Evolutionary conservation across 805 yeast species (phyloP).

Genomic region (Novakomyces olei): DNA sequence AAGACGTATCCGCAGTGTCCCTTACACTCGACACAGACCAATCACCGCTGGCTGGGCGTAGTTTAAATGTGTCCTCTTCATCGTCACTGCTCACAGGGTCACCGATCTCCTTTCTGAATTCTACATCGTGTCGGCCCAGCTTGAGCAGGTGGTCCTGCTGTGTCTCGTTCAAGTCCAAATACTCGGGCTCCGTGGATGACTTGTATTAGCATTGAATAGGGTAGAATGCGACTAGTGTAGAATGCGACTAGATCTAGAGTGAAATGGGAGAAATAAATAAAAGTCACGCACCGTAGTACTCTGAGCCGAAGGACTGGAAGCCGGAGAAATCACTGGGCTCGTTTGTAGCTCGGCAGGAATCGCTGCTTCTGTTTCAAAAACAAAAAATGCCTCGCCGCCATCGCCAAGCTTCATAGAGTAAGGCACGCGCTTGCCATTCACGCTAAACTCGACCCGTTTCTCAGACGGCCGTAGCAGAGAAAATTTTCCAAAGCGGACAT

Average conservation of each 20-base stretch:
- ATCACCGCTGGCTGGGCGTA: neutral
- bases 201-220: no score
- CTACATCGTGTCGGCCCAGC: no score
- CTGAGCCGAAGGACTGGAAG: no score
- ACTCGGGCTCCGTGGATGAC: conserved; percentile 6
- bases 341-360: conserved; percentile 65
- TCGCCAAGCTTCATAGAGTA: conserved; percentile 93
- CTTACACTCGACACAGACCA: conserved; percentile 10
- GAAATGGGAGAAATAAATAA: no score
- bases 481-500: conserved; percentile 86
- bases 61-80: no score
- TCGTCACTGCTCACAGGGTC: no score
- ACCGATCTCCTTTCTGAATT: no score
- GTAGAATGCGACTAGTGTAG: no score
- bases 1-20: no score
- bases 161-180: conserved; percentile 2
- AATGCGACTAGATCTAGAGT: no score
- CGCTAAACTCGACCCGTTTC: conserved; percentile 48
- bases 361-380: conserved; percentile 55
- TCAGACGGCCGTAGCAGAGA: conserved; percentile 83
- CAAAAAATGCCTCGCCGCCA: conserved; percentile 95
- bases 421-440: conserved; percentile 60
- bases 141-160: no score
- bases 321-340: conserved; percentile 67
- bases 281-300: no score